Percentiles rank a stretch among this genome's conserved stretches.
These are phyloP conservation scores for Rubroboletus satanas DNA, from an alignment of 768 basidiomycete species.

Conservation along the genomic window DNA sequence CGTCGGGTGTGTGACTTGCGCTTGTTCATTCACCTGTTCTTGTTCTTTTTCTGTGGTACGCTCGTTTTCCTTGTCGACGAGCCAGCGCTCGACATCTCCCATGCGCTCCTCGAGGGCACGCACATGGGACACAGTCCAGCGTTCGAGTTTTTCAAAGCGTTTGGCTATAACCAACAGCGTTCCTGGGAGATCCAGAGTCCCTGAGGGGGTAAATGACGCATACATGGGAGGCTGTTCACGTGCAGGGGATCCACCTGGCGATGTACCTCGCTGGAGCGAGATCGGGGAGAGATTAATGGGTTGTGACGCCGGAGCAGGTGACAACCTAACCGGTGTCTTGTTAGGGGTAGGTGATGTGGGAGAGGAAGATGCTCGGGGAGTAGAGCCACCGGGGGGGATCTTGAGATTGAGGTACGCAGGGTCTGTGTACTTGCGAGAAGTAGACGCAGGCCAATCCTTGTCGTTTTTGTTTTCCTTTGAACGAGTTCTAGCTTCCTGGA, in stretches of 20 bases:
- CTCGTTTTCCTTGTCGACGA: conserved; percentile 80
- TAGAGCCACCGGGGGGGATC: conserved; percentile 44
- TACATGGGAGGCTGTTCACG: conserved; percentile 66
- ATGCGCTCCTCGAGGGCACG: conserved; percentile 87
- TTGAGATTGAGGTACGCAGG: conserved; percentile 56
- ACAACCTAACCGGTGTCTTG: conserved; percentile 28
- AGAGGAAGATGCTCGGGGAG: conserved; percentile 44
- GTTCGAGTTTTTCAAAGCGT: conserved; percentile 85
- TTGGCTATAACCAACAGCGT: conserved; percentile 69
- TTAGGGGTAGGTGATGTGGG: conserved; percentile 64
- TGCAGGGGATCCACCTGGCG: conserved; percentile 35
- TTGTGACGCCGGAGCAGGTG: conserved; percentile 40
- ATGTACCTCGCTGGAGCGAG: conserved; percentile 49
- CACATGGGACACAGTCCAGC: conserved; percentile 86
- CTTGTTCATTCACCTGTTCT: conserved; percentile 7
- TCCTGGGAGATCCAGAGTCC: conserved; percentile 68
- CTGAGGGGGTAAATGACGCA: conserved; percentile 67
- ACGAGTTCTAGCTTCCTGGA: conserved; percentile 66
- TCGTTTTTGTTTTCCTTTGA: conserved; percentile 55
- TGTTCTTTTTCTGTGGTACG: conserved; percentile 41
- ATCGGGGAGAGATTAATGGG: conserved; percentile 55
- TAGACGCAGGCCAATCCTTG: conserved; percentile 55
- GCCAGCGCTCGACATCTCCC: conserved; percentile 88
- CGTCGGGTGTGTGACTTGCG: conserved; percentile 14
- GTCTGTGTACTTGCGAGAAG: conserved; percentile 52